These are phyloP conservation scores for Kuraishia molischiana DNA, from an alignment of 805 yeast species.

Conservation along the genomic window DNA sequence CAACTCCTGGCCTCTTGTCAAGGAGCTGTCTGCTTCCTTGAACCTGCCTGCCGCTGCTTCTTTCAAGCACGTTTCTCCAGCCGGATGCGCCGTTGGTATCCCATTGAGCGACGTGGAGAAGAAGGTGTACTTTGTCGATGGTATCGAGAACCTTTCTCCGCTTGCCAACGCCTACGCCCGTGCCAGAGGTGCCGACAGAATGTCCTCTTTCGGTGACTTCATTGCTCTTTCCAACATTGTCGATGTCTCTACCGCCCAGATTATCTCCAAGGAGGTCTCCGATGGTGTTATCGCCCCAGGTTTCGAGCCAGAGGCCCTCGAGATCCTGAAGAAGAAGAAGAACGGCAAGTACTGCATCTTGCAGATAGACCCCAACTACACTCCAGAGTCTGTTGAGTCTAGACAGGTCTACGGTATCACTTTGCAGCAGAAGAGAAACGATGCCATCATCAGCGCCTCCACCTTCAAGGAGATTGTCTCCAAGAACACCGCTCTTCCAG, in stretches of 20 bases:
- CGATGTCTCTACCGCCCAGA: slow-evolving; percentile 92
- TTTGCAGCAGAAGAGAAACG: slow-evolving; percentile 94
- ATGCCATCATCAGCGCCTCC: slow-evolving; percentile 85
- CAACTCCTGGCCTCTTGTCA: slow-evolving; percentile 98
- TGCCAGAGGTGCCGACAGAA: slow-evolving; percentile 99
- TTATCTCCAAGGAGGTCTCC: slow-evolving; percentile 93
- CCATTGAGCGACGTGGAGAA: slow-evolving; percentile 88
- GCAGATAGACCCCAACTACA: slow-evolving; percentile 91
- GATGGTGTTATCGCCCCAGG: slow-evolving; percentile 99
- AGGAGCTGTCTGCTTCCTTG: slow-evolving; percentile 89
- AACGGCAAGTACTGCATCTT: slow-evolving; percentile 95
- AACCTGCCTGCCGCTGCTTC: slow-evolving; percentile 98
- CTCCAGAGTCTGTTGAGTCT: slow-evolving; percentile 72
- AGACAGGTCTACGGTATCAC: slow-evolving; percentile 96
- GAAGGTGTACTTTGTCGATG: slow-evolving; percentile 90
- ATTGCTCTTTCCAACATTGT: slow-evolving; percentile 95
- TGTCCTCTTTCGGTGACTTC: slow-evolving; percentile 98
- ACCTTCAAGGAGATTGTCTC: slow-evolving; percentile 91
- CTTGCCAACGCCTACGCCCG: slow-evolving; percentile 97
- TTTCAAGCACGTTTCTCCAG: slow-evolving; percentile 98
- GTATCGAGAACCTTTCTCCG: slow-evolving; percentile 91
- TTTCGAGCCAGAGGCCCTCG: slow-evolving; percentile 85
- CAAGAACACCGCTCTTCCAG: slow-evolving; percentile 74
- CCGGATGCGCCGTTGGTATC: slow-evolving; percentile 96
- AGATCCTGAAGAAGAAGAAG: slow-evolving; percentile 82